These are phyloP conservation scores for Elaphomyces granulatus DNA, from an alignment of 495 filamentous ascomycete genomes.

Conservation along the genomic window DNA sequence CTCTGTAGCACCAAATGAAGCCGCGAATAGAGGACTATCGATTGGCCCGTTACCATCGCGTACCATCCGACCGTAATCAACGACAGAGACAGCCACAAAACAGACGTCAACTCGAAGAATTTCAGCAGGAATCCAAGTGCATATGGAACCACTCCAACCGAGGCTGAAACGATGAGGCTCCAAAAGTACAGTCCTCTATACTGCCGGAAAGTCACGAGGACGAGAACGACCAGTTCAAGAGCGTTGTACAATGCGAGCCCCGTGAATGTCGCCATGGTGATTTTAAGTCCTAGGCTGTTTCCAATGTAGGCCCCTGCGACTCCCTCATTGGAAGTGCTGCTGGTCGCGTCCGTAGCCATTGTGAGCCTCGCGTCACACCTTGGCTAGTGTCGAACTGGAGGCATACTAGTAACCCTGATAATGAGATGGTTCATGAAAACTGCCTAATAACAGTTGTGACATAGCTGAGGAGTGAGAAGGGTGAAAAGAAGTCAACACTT, in stretches of 20 bases:
- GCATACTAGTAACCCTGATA: too few species aligned
- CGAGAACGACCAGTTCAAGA: slow-evolving; percentile 38
- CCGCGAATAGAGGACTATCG: slow-evolving; percentile 53
- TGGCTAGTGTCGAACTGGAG: too few species aligned
- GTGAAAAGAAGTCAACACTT: too few species aligned
- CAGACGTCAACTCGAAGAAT: slow-evolving; percentile 36
- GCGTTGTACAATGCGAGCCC: slow-evolving; percentile 42
- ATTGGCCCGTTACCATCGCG: slow-evolving; percentile 51
- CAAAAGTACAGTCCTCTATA: slow-evolving; percentile 44
- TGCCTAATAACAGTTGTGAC: too few species aligned
- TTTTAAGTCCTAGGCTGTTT: slow-evolving; percentile 21
- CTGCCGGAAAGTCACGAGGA: slow-evolving; percentile 40
- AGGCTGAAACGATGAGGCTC: slow-evolving; percentile 36
- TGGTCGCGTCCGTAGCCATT: too few species aligned
- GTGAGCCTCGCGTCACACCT: too few species aligned
- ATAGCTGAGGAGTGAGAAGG: too few species aligned
- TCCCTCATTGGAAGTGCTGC: slow-evolving; percentile 24
- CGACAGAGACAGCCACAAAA: slow-evolving; percentile 26
- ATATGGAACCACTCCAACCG: slow-evolving; percentile 42
- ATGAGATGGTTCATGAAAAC: too few species aligned
- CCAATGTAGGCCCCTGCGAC: slow-evolving; percentile 30
- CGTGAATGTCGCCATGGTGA: slow-evolving; percentile 39
- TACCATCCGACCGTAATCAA: slow-evolving; percentile 44
- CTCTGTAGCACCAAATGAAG: slow-evolving; percentile 45
- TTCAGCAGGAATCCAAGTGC: slow-evolving; percentile 47